Evolutionary conservation across 495 filamentous ascomycete species (phyloP), one percentile per base, ranked within the genome.

Genomic region (Penicillium crystallinum): DNA sequence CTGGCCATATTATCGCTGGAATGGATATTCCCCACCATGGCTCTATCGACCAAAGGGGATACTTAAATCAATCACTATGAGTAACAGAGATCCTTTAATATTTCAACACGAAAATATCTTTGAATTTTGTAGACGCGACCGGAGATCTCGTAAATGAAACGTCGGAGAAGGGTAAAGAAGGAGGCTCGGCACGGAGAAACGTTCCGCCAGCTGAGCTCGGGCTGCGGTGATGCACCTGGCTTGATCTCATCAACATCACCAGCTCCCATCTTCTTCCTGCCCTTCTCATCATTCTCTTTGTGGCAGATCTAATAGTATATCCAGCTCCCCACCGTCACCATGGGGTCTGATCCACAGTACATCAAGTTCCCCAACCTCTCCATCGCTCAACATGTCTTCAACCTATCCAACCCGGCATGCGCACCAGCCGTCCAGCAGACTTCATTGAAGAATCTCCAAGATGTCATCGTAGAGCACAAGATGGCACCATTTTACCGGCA

Each of bases 321-420:
- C 29, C 46, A 52, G 46, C 51, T 46, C 46, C 48, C 55, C 31
- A 33, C 48, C 63, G 57, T 55, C 73, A 86, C 52, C 59, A 98
- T 98, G 93, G 93, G 91, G 62, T 89, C 90, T 64, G 93, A 98
- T 77, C 91, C 91, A 48, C 93, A 95, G 70, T 97, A 93, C 77
- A 86, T 90, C 62, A 91, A 91, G 71, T 97, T 91, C 73, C 93
- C 93, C 47, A 77, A 93, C 66, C 87, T 98, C 65, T 78, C 86
- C 61, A 83, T 98, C 66, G 84, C 93, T 58, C 95, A 97, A 78
- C 85, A 96, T 73, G 91, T 98, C 75, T 98, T 98, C 81, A 89
- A 88, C 67, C 80, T 97, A 75, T 91, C 90, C 61, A 96, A 96
- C 73, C 85, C 91, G 56, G 84, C 88, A 59, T 83, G 91, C 53